phyloP scores from a whole-genome alignment of 805 yeast genomes.

The Wickerhamiella shivajii region DNA sequence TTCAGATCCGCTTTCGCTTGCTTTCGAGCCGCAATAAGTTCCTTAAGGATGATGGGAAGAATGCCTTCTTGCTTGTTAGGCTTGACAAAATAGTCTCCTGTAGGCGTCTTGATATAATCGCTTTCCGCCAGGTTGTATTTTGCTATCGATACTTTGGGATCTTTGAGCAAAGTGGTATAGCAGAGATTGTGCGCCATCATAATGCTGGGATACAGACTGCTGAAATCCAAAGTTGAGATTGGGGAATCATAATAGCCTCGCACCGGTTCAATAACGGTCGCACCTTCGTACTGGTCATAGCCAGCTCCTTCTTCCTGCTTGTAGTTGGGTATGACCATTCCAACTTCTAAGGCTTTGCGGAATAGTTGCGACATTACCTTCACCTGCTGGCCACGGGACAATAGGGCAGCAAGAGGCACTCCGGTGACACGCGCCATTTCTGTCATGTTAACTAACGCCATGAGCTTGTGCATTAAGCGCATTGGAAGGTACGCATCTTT shows the following conservation, averaged over 20 bases:
- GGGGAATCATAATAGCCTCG: slow-evolving; percentile 96
- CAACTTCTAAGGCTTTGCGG: slow-evolving; percentile 77
- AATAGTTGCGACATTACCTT: slow-evolving; percentile 92
- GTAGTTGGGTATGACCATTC: slow-evolving; percentile 83
- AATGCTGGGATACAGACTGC: slow-evolving; percentile 91
- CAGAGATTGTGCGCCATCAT: slow-evolving; percentile 99
- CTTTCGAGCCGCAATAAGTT: slow-evolving; percentile 80
- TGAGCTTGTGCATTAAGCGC: slow-evolving; percentile 74
- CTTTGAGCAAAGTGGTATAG: slow-evolving; percentile 74
- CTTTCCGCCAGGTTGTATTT: slow-evolving; percentile 48
- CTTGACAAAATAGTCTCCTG: slow-evolving; percentile 81
- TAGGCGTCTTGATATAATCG: slow-evolving; percentile 81
- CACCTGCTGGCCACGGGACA: slow-evolving; percentile 93
- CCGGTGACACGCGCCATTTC: slow-evolving; percentile 99
- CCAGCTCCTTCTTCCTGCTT: slow-evolving; percentile 57
- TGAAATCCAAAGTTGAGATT: slow-evolving; percentile 94
- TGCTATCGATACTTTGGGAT: slow-evolving; percentile 44
- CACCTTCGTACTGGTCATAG: slow-evolving; percentile 96
- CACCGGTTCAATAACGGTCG: slow-evolving; percentile 92
- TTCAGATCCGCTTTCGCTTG: slow-evolving; percentile 82
- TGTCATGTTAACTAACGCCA: slow-evolving; percentile 93
- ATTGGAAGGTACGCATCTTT: slow-evolving; percentile 92
- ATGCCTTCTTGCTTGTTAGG: slow-evolving; percentile 60
- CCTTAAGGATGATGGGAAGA: slow-evolving; percentile 80
- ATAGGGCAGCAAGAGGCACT: slow-evolving; percentile 81